Percentiles rank a stretch among this genome's conserved stretches.
Evolutionary conservation across 2,329 filamentous ascomycete species (phyloP).

Genomic region (Arthrobotrys conoides): DNA sequence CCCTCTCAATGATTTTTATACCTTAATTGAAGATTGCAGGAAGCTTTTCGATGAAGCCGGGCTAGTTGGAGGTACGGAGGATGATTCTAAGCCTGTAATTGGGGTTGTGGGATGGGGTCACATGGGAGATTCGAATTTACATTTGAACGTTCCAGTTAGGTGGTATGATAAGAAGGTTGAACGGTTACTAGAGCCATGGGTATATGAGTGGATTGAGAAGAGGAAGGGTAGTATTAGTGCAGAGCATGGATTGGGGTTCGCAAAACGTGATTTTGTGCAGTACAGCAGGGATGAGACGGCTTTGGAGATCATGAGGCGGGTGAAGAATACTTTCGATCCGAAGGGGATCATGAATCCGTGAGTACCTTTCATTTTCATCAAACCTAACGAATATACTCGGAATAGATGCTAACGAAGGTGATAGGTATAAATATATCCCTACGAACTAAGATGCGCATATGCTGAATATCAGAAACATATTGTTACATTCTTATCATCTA

Average conservation of each 20-base stretch:
- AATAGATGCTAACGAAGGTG: conserved; percentile 14
- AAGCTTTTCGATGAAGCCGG: conserved; percentile 80
- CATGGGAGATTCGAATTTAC: conserved; percentile 97
- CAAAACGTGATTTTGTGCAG: conserved; percentile 95
- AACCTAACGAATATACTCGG: no score
- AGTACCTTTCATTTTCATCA: conserved; percentile 6
- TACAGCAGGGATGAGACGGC: conserved; percentile 92
- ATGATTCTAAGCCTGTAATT: conserved; percentile 81
- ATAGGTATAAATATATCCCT: conserved; percentile 56
- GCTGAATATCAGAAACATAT: not conserved
- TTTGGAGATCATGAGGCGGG: conserved; percentile 91
- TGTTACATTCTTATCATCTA: not conserved
- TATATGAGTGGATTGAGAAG: conserved; percentile 96
- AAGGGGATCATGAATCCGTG: conserved; percentile 60
- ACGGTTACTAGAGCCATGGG: conserved; percentile 88
- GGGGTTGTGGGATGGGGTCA: conserved; percentile 97
- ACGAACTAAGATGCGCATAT: not conserved
- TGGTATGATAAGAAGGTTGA: conserved; percentile 90
- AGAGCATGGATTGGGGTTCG: conserved; percentile 92
- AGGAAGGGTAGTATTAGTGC: conserved; percentile 94
- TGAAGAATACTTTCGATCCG: conserved; percentile 92
- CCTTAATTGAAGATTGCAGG: conserved; percentile 86
- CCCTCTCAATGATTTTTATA: conserved; percentile 87
- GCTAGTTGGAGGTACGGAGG: conserved; percentile 70
- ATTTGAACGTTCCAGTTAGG: conserved; percentile 88